Evolutionary conservation across 73 alveolate genomes (phyloP).

Genomic region (Tetrahymena thermophila): DNA sequence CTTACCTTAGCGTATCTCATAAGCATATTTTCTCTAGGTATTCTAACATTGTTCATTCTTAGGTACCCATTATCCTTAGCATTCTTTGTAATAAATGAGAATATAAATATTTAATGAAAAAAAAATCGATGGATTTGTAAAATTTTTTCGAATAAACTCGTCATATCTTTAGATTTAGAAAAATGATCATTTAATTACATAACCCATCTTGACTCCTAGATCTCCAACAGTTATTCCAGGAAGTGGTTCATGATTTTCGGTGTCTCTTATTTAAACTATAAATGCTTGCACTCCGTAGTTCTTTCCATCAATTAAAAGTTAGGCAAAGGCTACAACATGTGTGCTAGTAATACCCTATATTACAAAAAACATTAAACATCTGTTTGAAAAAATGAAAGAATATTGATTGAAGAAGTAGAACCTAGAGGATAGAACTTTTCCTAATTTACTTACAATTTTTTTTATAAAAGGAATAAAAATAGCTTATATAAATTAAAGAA

Average conservation of each 20-base stretch:
- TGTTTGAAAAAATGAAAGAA: background rate
- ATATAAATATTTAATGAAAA: background rate
- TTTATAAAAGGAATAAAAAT: background rate
- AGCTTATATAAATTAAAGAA: background rate
- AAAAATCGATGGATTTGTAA: background rate
- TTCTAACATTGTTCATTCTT: slow-evolving; percentile 58
- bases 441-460: background rate
- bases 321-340: slow-evolving; percentile 54
- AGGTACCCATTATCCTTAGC: slow-evolving; percentile 79
- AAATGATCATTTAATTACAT: background rate
- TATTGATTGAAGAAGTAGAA: background rate
- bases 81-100: background rate
- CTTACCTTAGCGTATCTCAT: slow-evolving; percentile 58
- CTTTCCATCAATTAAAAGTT: slow-evolving; percentile 51
- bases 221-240: slow-evolving; percentile 76
- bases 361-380: background rate
- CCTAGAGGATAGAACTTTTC: background rate
- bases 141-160: background rate
- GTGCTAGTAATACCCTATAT: slow-evolving; percentile 52
- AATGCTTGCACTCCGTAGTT: slow-evolving; percentile 68
- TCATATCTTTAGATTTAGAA: background rate
- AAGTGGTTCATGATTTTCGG: slow-evolving; percentile 55
- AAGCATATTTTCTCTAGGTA: slow-evolving; percentile 74
- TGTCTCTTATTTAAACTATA: slow-evolving; percentile 59
- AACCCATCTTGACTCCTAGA: slow-evolving; percentile 75